Evolutionary conservation across 495 filamentous ascomycete species (phyloP), one percentile per base, ranked within the genome.

Genomic region (Tetracladium setigerum): DNA sequence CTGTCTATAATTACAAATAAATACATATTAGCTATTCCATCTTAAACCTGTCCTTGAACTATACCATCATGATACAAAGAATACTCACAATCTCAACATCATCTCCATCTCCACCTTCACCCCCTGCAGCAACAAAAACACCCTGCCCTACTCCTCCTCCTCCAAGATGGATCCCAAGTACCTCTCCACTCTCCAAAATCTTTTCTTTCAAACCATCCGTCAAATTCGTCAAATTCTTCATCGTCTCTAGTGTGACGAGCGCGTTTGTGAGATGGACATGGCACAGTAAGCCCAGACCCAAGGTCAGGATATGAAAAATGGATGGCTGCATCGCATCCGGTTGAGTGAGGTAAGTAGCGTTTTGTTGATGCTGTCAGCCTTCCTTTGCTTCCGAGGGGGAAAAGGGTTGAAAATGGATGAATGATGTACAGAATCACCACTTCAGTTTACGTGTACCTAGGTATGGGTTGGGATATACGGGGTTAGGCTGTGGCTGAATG

Each of bases 11-110:
- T 19, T 6, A 44, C 19, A n/a, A 32, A 30, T n/a, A 2, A 6
- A 43, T 3, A 43, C 30, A 11, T 16, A 46, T 13, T 38, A 31
- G 8, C 22, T 17, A 16, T 15, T 32, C 8, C 44, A 18, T 27
- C 33, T 13, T 16, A 12, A 30, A 39, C 4, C 5, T 12, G 15
- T 44, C 32, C 1, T 27, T 7, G 7, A 27, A 5, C 31, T 12
- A 35, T 39, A 32, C 2, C 46, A 45, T 24, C 39, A 38, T 16
- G 19, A 46, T 19, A 19, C 13, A 30, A 46, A 32, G 11, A 10
- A 11, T 13, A 53, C 55, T 54, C 35, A 59, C 52, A 35, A 44
- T 42, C 33, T 55, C 56, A 49, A 53, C 48, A 27, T 59, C 52
- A 30, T 50, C 52, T 37, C 17, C 19, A 44, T 44, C 47, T 7